Evolutionary conservation across 306 rosid species (phyloP).

Genomic region (Casuarina cunninghamiana): DNA sequence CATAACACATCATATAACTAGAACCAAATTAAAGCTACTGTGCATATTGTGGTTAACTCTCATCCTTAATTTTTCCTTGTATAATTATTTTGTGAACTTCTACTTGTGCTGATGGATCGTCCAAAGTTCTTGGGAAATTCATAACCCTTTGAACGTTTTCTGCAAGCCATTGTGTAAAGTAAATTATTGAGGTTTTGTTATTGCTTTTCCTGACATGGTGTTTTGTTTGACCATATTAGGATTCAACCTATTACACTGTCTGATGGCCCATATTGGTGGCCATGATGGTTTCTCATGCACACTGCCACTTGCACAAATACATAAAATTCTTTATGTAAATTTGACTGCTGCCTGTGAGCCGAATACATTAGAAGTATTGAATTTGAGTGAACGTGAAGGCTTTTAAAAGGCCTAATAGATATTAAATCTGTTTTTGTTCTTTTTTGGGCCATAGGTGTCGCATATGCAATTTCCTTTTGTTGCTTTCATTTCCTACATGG

Average conservation of each 20-base stretch:
- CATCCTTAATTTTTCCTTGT: neutral
- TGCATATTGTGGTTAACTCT: neutral
- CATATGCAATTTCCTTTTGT: too few species aligned
- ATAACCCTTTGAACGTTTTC: neutral
- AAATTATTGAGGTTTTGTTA: neutral
- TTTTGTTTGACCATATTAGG: neutral
- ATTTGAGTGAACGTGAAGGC: too few species aligned
- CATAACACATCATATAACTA: neutral
- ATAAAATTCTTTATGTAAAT: too few species aligned
- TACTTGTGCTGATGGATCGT: neutral
- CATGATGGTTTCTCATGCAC: too few species aligned
- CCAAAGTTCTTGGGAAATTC: neutral
- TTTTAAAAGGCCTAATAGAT: too few species aligned
- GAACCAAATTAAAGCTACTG: neutral
- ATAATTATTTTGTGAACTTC: neutral
- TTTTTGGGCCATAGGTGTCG: too few species aligned
- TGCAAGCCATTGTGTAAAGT: neutral
- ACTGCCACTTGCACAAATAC: too few species aligned
- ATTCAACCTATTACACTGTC: neutral
- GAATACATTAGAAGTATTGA: too few species aligned
- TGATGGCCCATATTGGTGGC: too few species aligned
- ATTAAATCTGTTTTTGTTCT: too few species aligned
- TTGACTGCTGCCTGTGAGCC: too few species aligned
- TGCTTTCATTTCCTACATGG: neutral
- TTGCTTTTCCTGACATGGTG: neutral